phyloP scores from a whole-genome alignment of 106 monocot species.

The Platanthera guangdongensis region DNA sequence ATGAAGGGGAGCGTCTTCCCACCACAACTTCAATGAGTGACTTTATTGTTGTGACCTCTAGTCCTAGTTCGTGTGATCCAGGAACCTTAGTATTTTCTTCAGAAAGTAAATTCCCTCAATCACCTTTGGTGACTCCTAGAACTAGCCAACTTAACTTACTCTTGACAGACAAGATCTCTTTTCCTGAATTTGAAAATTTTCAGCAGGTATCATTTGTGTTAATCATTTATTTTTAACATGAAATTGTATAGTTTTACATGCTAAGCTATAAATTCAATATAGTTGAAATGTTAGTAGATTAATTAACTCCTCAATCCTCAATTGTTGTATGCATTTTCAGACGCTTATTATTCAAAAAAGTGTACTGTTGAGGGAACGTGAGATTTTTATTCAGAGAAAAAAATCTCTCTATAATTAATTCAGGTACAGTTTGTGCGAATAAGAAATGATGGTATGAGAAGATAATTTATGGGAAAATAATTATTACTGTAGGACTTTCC shows the following conservation, averaged over 20 bases:
- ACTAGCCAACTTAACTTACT: constrained; percentile 41
- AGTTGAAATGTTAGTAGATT: not conserved
- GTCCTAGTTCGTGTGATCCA: constrained; percentile 16
- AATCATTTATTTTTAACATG: not conserved
- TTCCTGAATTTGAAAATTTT: constrained; percentile 56
- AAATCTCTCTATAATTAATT: too few relatives aligned
- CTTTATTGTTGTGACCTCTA: constrained; percentile 11
- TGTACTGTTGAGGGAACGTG: too few relatives aligned
- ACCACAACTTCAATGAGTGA: constrained; percentile 15
- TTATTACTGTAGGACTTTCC: too few relatives aligned
- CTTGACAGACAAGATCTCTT: constrained; percentile 22
- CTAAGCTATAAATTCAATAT: not conserved
- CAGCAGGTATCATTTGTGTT: constrained; percentile 47
- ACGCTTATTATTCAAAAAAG: not conserved
- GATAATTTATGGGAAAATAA: too few relatives aligned
- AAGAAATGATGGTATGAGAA: too few relatives aligned
- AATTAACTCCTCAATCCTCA: not conserved
- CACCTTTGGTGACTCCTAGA: constrained; percentile 48
- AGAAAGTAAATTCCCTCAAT: constrained; percentile 59
- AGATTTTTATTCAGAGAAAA: too few relatives aligned
- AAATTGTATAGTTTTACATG: not conserved
- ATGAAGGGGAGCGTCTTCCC: constrained; percentile 3
- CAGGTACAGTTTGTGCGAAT: too few relatives aligned
- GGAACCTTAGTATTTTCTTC: constrained; percentile 28
- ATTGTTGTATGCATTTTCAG: not conserved